Percentiles rank a stretch among this genome's conserved stretches.
Evolutionary conservation across 1,139 yeast species (phyloP).

Genomic region (Kluyveromyces marxianus): DNA sequence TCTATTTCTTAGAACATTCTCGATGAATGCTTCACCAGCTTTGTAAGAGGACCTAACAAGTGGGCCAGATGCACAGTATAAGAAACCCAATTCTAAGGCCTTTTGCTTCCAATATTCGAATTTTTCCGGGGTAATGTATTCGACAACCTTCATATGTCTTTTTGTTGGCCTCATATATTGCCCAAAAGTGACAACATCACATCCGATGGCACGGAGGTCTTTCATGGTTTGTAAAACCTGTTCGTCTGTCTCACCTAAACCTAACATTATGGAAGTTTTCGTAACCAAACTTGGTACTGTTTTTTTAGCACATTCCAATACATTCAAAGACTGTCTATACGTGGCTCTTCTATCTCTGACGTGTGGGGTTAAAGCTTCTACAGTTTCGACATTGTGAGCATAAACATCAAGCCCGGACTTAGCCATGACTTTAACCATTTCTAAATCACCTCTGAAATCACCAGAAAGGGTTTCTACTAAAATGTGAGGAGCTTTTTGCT

Average conservation of each 20-base stretch:
- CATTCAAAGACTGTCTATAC: slow-evolving; percentile 77
- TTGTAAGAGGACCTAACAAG: slow-evolving; percentile 92
- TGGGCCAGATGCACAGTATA: slow-evolving; percentile 96
- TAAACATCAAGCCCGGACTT: slow-evolving; percentile 86
- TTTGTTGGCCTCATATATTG: slow-evolving; percentile 99
- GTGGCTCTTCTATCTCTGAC: slow-evolving; percentile 96
- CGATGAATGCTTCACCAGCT: slow-evolving; percentile 97
- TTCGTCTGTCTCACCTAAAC: slow-evolving; percentile 92
- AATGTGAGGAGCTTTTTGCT: slow-evolving; percentile 82
- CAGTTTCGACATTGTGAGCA: slow-evolving; percentile 96
- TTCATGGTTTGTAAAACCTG: slow-evolving; percentile 68
- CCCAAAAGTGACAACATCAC: slow-evolving; percentile 97
- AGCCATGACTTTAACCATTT: slow-evolving; percentile 75
- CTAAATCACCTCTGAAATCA: slow-evolving; percentile 86
- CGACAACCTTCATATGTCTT: slow-evolving; percentile 97
- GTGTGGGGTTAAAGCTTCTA: slow-evolving; percentile 88
- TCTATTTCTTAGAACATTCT: slow-evolving; percentile 81
- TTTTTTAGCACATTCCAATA: slow-evolving; percentile 72
- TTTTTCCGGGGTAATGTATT: slow-evolving; percentile 89
- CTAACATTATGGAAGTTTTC: slow-evolving; percentile 93
- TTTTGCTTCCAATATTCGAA: slow-evolving; percentile 88
- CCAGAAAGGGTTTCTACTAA: slow-evolving; percentile 92
- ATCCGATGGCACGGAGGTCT: slow-evolving; percentile 66
- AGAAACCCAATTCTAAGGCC: slow-evolving; percentile 81
- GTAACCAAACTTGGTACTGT: slow-evolving; percentile 72